Percentiles rank a stretch among this genome's conserved stretches.
Conservation (phyloP, 305 asterid species). For the Fraxinus floribunda region DNA sequence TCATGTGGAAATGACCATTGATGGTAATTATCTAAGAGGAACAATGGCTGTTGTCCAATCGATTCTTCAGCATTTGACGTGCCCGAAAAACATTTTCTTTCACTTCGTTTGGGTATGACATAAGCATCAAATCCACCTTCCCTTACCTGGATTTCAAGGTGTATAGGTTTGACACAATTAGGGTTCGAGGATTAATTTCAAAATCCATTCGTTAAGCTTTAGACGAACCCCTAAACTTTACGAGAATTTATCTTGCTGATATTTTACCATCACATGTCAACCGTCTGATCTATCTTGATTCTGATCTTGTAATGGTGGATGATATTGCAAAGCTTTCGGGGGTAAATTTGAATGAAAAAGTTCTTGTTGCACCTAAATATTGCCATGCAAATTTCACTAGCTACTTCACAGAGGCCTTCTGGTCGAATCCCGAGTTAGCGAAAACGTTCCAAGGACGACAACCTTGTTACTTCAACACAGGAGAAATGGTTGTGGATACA, state of each 20-base stretch:
- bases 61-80: neutral
- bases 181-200: neutral
- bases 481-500: neutral
- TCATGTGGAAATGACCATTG: neutral
- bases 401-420: neutral
- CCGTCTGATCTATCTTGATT: neutral
- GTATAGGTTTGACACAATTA: neutral
- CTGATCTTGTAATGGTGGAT: neutral
- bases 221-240: neutral
- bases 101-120: neutral
- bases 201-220: neutral
- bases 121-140: neutral
- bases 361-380: neutral
- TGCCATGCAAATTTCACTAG: neutral
- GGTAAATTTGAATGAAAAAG: neutral
- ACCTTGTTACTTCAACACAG: neutral
- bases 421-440: neutral
- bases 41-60: neutral
- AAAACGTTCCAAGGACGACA: neutral
- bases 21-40: neutral
- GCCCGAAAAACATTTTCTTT: neutral
- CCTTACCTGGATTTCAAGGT: neutral
- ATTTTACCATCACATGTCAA: neutral
- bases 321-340: neutral
- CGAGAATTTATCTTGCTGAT: neutral